Evolutionary conservation across 805 yeast species (phyloP).

Genomic region (Lipomyces sp.): DNA sequence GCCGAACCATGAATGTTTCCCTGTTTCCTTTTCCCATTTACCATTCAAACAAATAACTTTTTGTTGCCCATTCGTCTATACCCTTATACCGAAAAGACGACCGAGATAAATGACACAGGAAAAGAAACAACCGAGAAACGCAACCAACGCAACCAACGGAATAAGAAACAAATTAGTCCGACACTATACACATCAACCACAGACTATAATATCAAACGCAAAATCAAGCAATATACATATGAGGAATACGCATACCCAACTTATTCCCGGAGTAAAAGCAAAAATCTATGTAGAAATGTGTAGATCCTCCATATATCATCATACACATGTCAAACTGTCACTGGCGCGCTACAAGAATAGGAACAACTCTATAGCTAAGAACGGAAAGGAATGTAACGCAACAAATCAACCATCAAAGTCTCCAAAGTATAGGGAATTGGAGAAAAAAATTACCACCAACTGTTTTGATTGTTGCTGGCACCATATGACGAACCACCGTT

Average conservation of each 20-base stretch:
- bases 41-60: constrained; percentile 26
- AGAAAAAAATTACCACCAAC: constrained; percentile 24
- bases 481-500: constrained; percentile 25
- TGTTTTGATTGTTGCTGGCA: constrained; percentile 16
- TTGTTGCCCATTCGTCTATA: constrained; percentile 17
- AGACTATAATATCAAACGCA: constrained; percentile 1
- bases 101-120: constrained; percentile 16
- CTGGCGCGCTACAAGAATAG: constrained; percentile 29
- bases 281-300: constrained; percentile 7
- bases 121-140: constrained; percentile 16
- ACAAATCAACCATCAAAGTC: neutral
- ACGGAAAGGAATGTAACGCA: constrained; percentile 6
- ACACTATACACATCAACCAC: neutral
- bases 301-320: constrained; percentile 5
- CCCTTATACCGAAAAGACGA: constrained; percentile 5
- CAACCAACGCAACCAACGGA: constrained; percentile 15
- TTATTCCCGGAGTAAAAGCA: constrained; percentile 3
- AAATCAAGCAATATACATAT: constrained; percentile 1
- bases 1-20: constrained; percentile 25
- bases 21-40: constrained; percentile 28
- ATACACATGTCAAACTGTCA: constrained; percentile 21
- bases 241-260: constrained; percentile 9
- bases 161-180: constrained; percentile 5
- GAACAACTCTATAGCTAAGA: constrained; percentile 18
- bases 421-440: neutral